phyloP scores from a whole-genome alignment of 768 basidiomycete species.

The Crassisporium funariophilum region DNA sequence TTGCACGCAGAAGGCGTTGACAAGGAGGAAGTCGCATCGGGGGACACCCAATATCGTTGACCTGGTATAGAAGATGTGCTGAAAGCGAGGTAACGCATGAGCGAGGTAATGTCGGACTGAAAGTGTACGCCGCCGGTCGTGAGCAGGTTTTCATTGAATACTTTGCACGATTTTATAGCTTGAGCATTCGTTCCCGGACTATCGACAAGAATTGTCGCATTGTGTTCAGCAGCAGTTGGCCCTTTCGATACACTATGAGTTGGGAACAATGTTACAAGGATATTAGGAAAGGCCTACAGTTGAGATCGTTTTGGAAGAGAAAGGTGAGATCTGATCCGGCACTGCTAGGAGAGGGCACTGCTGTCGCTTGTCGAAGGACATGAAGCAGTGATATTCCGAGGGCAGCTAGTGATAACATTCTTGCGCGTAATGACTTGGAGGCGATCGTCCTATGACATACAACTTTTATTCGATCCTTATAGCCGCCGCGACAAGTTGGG shows the following conservation, averaged over 20 bases:
- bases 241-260: conserved; percentile 13
- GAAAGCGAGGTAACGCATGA: conserved; percentile 18
- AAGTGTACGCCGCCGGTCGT: conserved; percentile 21
- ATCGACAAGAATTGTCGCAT: conserved; percentile 19
- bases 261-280: not conserved
- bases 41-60: conserved; percentile 21
- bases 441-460: too few relatives aligned
- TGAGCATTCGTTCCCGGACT: conserved; percentile 11
- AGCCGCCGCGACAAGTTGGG: too few relatives aligned
- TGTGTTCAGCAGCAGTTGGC: conserved; percentile 23
- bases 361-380: conserved; percentile 6
- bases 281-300: conserved; percentile 24
- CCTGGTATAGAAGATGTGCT: not conserved
- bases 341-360: conserved; percentile 14
- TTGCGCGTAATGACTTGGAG: too few relatives aligned
- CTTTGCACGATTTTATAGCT: conserved; percentile 18
- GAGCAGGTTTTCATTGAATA: conserved; percentile 24
- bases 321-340: conserved; percentile 28
- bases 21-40: conserved; percentile 8
- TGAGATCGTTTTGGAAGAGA: conserved; percentile 35
- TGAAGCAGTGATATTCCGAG: too few relatives aligned
- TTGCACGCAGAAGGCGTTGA: too few relatives aligned
- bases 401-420: too few relatives aligned
- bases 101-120: conserved; percentile 14
- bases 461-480: too few relatives aligned